A percentile compares a stretch with the other conserved stretches of the same genome.
Evolutionary conservation across 2,329 filamentous ascomycete genomes (phyloP).

Genomic region (Celoporthe dispersa): DNA sequence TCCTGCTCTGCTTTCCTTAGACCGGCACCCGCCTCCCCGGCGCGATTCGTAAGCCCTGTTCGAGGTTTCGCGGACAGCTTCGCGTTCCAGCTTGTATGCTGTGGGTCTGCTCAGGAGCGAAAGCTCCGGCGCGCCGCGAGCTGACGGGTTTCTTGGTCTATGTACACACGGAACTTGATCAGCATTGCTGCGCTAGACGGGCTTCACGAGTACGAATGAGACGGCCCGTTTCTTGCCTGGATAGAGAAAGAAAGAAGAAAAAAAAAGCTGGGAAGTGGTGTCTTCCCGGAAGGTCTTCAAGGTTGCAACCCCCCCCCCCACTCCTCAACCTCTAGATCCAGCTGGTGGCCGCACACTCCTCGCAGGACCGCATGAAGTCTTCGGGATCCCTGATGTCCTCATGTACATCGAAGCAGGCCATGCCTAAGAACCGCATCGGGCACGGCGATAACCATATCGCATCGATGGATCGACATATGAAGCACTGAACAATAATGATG

Average conservation of each 20-base stretch:
- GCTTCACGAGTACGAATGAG: background rate
- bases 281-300: background rate
- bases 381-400: background rate
- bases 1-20: background rate
- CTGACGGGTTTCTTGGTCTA: background rate
- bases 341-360: background rate
- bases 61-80: background rate
- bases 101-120: conserved; percentile 4
- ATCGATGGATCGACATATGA: background rate
- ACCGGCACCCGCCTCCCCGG: background rate
- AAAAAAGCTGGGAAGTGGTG: background rate
- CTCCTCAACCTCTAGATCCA: background rate
- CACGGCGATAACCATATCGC: background rate
- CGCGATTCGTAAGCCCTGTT: background rate
- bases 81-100: background rate
- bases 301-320: background rate
- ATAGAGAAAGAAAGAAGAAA: background rate
- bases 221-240: background rate
- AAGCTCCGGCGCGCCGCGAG: background rate
- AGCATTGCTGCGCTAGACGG: background rate
- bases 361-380: background rate
- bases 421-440: background rate
- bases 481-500: background rate
- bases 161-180: background rate
- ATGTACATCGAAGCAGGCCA: background rate